Conservation (phyloP, 106 monocot genomes). For the Ottelia alismoides region DNA sequence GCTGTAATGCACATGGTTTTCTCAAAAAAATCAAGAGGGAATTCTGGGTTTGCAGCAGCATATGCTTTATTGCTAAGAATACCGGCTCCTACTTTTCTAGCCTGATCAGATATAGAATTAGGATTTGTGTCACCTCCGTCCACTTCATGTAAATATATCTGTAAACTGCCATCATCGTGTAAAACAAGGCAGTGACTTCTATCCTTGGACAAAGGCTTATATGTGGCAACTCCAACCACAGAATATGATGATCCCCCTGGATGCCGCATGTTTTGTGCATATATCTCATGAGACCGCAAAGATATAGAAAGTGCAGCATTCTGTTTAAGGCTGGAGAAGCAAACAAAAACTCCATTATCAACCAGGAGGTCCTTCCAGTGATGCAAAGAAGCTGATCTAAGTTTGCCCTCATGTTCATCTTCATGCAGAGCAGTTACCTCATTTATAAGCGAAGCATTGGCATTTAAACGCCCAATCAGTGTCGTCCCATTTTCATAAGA, state of each 20-base stretch:
- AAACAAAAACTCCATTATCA: conserved; percentile 67
- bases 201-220: conserved; percentile 92
- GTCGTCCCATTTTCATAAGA: conserved; percentile 84
- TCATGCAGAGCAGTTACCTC: conserved; percentile 65
- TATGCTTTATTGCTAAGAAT: conserved; percentile 67
- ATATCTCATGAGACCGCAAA: conserved; percentile 34
- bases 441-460: conserved; percentile 28
- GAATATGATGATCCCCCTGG: conserved; percentile 53
- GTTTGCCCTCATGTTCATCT: conserved; percentile 61
- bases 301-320: conserved; percentile 56
- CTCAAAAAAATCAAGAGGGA: conserved; percentile 98
- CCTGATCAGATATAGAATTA: conserved; percentile 36
- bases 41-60: conserved; percentile 61
- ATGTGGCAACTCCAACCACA: conserved; percentile 79
- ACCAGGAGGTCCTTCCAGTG: conserved; percentile 81
- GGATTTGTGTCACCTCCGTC: conserved; percentile 25
- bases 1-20: conserved; percentile 82
- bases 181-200: conserved; percentile 74
- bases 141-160: conserved; percentile 61
- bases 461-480: conserved; percentile 68
- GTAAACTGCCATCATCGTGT: conserved; percentile 93
- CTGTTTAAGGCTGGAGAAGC: conserved; percentile 57
- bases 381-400: conserved; percentile 58
- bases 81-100: conserved; percentile 69
- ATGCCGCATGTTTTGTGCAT: conserved; percentile 77